Evolutionary conservation across 805 yeast genomes (phyloP).

Genomic region (Candida arabinofermentans): DNA sequence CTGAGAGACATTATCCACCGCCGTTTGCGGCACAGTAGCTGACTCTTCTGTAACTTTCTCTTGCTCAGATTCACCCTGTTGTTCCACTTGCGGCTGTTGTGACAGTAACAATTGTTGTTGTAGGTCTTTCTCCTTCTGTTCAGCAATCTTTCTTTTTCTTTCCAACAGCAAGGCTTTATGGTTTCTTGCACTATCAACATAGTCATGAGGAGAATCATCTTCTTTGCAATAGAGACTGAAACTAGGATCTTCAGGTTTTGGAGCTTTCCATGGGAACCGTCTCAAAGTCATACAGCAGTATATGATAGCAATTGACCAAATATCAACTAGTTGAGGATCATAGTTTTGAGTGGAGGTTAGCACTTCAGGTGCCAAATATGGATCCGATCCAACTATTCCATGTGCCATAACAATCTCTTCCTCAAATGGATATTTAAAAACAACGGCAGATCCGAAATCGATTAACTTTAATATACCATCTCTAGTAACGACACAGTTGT

Average conservation of each 20-base stretch:
- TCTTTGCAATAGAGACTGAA: slow-evolving; percentile 59
- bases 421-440: slow-evolving; percentile 73
- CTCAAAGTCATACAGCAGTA: slow-evolving; percentile 84
- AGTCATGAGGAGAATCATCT: slow-evolving; percentile 78
- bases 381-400: slow-evolving; percentile 84
- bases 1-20: slow-evolving; percentile 14
- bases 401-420: slow-evolving; percentile 55
- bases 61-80: slow-evolving; percentile 1
- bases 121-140: slow-evolving; percentile 24
- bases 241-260: slow-evolving; percentile 65
- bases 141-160: slow-evolving; percentile 46
- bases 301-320: slow-evolving; percentile 82
- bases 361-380: slow-evolving; percentile 83
- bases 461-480: slow-evolving; percentile 74
- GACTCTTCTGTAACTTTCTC: not conserved
- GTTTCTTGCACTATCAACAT: slow-evolving; percentile 63
- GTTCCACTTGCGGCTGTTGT: slow-evolving; percentile 3
- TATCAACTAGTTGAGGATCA: slow-evolving; percentile 75
- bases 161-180: slow-evolving; percentile 62
- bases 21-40: slow-evolving; percentile 14
- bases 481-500: slow-evolving; percentile 73
- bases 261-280: slow-evolving; percentile 87
- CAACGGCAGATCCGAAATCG: slow-evolving; percentile 83
- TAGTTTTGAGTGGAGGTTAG: slow-evolving; percentile 48
- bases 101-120: slow-evolving; percentile 5